Evolutionary conservation across 2,329 filamentous ascomycete species (phyloP).

Genomic region (Chaetothyriales sp.): DNA sequence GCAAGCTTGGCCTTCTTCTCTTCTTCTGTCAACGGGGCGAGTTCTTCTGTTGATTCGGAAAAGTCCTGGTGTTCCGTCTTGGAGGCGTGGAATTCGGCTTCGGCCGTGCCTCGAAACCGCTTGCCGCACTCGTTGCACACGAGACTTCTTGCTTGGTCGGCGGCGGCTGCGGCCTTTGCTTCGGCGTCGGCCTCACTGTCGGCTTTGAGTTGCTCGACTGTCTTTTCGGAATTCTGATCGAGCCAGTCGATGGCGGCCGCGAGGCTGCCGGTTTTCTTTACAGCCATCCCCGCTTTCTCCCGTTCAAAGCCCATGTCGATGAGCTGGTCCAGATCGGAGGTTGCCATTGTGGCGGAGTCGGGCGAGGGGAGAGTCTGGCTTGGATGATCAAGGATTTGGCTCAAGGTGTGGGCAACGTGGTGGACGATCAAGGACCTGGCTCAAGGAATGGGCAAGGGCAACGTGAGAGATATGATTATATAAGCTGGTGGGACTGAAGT

Average conservation of each 20-base stretch:
- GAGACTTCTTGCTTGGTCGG: slow-evolving; percentile 62
- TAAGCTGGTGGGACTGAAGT: too few relatives aligned
- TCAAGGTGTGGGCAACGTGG: too few relatives aligned
- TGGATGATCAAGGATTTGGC: too few relatives aligned
- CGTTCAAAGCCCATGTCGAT: slow-evolving; percentile 67
- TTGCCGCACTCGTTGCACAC: slow-evolving; percentile 93
- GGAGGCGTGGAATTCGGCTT: slow-evolving; percentile 79
- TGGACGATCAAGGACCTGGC: too few relatives aligned
- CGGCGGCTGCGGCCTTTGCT: slow-evolving; percentile 49
- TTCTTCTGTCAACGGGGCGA: slow-evolving; percentile 79
- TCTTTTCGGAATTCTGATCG: slow-evolving; percentile 77
- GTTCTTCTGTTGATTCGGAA: slow-evolving; percentile 80
- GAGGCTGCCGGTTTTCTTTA: slow-evolving; percentile 69
- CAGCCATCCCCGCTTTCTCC: slow-evolving; percentile 65
- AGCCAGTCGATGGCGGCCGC: slow-evolving; percentile 90
- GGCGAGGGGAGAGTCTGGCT: not conserved
- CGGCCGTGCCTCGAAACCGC: slow-evolving; percentile 65
- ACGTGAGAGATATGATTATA: too few relatives aligned
- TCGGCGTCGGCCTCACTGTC: slow-evolving; percentile 42
- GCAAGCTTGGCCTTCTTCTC: slow-evolving; percentile 71
- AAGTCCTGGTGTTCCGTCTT: slow-evolving; percentile 91
- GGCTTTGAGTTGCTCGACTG: slow-evolving; percentile 64
- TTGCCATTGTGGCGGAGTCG: slow-evolving; percentile 8
- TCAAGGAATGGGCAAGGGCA: too few relatives aligned
- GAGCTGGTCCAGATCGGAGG: slow-evolving; percentile 47